A percentile compares a stretch with the other conserved stretches of the same genome.
Conservation (phyloP, 83 land plant genomes). For the Picea abies region DNA sequence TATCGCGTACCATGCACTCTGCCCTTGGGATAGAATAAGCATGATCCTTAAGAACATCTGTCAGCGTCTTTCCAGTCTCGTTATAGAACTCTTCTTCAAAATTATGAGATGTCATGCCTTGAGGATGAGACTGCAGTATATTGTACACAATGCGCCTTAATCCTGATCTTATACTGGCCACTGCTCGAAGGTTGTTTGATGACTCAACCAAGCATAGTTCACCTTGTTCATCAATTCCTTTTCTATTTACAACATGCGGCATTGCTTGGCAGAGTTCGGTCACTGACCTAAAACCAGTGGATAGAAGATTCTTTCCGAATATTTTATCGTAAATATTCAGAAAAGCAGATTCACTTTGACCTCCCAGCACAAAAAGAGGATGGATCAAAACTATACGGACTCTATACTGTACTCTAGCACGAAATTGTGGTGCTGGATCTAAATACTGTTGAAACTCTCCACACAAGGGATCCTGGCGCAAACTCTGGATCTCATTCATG, state of each 20-base stretch:
- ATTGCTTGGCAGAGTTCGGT: slow-evolving; percentile 32
- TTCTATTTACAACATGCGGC: slow-evolving; percentile 44
- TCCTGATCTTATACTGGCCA: slow-evolving; percentile 44
- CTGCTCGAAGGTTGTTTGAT: too few species aligned
- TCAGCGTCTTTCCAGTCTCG: slow-evolving; percentile 17
- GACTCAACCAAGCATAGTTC: slow-evolving; percentile 10
- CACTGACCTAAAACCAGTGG: slow-evolving; percentile 33
- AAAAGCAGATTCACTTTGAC: slow-evolving; percentile 25
- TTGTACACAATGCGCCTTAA: slow-evolving; percentile 38
- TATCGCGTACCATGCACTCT: slow-evolving; percentile 38
- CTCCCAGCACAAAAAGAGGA: slow-evolving; percentile 29
- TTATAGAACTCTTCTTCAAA: slow-evolving; percentile 23
- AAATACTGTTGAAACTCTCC: slow-evolving; percentile 28
- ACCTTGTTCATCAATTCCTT: slow-evolving; percentile 23
- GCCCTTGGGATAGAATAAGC: slow-evolving; percentile 33
- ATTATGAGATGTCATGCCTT: slow-evolving; percentile 16
- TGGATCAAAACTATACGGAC: slow-evolving; percentile 27
- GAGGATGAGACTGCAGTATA: slow-evolving; percentile 18
- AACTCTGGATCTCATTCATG: too few species aligned
- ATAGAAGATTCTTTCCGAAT: slow-evolving; percentile 25
- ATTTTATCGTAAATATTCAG: slow-evolving; percentile 23
- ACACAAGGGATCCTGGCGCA: slow-evolving; percentile 16
- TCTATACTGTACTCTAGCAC: slow-evolving; percentile 32
- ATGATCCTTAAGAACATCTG: slow-evolving; percentile 26
- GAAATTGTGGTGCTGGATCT: slow-evolving; percentile 32